Conservation (phyloP, 1,284 basidiomycete genomes). For the Chondrostereum purpureum region DNA sequence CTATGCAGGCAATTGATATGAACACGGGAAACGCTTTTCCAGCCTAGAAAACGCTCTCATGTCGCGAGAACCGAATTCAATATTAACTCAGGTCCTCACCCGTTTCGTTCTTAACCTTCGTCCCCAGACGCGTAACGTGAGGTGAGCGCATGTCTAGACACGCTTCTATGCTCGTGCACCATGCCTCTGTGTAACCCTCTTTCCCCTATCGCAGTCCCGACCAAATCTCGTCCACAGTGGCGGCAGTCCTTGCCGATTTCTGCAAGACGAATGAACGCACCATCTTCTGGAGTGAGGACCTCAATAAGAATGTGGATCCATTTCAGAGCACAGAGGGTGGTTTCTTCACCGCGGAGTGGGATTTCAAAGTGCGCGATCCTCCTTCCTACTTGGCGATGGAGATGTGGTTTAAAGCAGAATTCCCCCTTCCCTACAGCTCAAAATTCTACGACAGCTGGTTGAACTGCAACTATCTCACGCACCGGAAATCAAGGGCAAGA, state of each 20-base stretch:
- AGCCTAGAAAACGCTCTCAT: conserved; percentile 75
- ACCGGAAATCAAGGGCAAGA: conserved; percentile 56
- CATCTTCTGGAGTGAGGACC: conserved; percentile 69
- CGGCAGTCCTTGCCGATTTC: conserved; percentile 59
- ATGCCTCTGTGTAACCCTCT: conserved; percentile 26
- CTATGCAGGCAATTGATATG: conserved; percentile 11
- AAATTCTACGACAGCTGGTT: conserved; percentile 70
- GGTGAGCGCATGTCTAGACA: conserved; percentile 43
- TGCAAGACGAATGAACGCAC: conserved; percentile 67
- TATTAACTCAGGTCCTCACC: conserved; percentile 63
- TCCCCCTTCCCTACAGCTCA: conserved; percentile 42
- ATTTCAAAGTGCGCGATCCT: conserved; percentile 57
- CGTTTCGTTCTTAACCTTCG: conserved; percentile 73
- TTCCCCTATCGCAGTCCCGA: conserved; percentile 50
- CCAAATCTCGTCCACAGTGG: conserved; percentile 68
- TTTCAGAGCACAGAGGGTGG: conserved; percentile 55
- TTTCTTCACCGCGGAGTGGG: conserved; percentile 71
- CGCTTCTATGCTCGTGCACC: conserved; percentile 21
- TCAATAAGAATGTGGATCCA: conserved; percentile 62
- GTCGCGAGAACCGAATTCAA: conserved; percentile 57
- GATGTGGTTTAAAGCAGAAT: conserved; percentile 1
- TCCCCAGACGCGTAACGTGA: conserved; percentile 79
- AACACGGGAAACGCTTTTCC: conserved; percentile 17
- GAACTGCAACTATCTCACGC: conserved; percentile 70
- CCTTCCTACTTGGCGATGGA: conserved; percentile 13